Base-by-base conservation (phyloP, 108 stramenopile species). In the Asterionellopsis glacialis region DNA sequence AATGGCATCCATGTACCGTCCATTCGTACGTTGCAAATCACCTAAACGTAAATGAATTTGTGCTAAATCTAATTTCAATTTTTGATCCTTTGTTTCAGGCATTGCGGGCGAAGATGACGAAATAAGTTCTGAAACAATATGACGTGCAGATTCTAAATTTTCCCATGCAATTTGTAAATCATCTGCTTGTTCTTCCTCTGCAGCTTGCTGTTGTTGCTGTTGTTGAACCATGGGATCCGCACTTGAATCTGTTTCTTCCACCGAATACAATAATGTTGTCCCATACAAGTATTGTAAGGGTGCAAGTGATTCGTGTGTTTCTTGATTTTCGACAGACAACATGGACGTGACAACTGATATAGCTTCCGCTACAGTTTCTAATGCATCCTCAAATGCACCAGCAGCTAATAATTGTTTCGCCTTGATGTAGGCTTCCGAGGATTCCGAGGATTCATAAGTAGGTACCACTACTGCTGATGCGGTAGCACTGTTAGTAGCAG, bases 161-260 rank as follows among this genome's bases (percentile, higher is more conserved):
- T 94, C 88, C 86, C 86, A 94, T 7, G 93, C 93, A 65, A 89
- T 87, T 74, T 94, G 69, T 43, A 81, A 74, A 55, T 94, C 93
- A 59, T 80, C 83, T 11, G 76, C 75, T 11, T 55, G 19, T 23
- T 73, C 79, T 9, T 54, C 63, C 22, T 44, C 64, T 11, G 26
- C 53, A 49, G 69, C 45, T 39, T 61, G 60, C 41, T 52, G 19
- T 27, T 61, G 45, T 21, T 42, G 42, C 9, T 54, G 50, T 55
- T 26, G 43, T 55, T 26, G 43, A 42, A 55, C 57, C 61, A 33
- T 59, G 13, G 38, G 12, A 52, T 73, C 55, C 19, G 64, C 53
- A 5, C 42, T 64, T 12, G 57, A 50, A 23, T 55, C 52, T 24
- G 77, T 65, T 72, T 94, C 93, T 68, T 94, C 93, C 11, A 94